These are phyloP conservation scores for Taiozyma onychis DNA, from an alignment of 1,139 yeast genomes.

Conservation along the genomic window DNA sequence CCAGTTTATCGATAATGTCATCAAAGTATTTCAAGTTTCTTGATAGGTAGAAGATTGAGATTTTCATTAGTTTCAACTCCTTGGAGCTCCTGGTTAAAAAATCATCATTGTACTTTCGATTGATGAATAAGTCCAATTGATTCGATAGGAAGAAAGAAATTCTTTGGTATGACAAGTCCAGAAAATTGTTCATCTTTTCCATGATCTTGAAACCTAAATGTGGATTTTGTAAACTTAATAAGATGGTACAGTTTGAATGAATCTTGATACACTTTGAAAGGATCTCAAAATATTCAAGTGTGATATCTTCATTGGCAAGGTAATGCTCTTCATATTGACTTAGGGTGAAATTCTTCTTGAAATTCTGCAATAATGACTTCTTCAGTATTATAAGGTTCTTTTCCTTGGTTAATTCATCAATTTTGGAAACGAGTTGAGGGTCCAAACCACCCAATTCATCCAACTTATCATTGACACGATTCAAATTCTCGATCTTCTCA, in stretches of 20 bases:
- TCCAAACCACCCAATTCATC: constrained; percentile 21
- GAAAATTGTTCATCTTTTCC: constrained; percentile 45
- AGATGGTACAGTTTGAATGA: constrained; percentile 60
- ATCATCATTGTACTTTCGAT: constrained; percentile 7
- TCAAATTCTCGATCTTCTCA: constrained; percentile 28
- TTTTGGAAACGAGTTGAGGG: constrained; percentile 29
- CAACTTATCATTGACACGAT: constrained; percentile 24
- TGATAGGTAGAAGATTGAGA: constrained; percentile 28
- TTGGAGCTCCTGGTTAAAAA: constrained; percentile 19
- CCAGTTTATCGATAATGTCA: constrained; percentile 49
- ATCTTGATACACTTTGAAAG: constrained; percentile 59
- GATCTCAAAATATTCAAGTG: constrained; percentile 55
- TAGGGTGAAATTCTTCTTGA: constrained; percentile 62
- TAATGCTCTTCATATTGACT: constrained; percentile 66
- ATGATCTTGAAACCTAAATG: constrained; percentile 66
- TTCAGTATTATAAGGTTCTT: constrained; percentile 44
- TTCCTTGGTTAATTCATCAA: constrained; percentile 36
- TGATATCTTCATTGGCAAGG: constrained; percentile 39
- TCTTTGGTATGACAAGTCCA: constrained; percentile 30
- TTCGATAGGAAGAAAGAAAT: constrained; percentile 30
- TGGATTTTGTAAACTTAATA: constrained; percentile 66
- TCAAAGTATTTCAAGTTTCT: constrained; percentile 37
- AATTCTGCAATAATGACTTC: constrained; percentile 48
- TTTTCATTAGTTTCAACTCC: constrained; percentile 32
- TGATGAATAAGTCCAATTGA: constrained; percentile 19